Base-by-base conservation (phyloP, 441 rosid genomes). In the Pelargonium exstipulatum region DNA sequence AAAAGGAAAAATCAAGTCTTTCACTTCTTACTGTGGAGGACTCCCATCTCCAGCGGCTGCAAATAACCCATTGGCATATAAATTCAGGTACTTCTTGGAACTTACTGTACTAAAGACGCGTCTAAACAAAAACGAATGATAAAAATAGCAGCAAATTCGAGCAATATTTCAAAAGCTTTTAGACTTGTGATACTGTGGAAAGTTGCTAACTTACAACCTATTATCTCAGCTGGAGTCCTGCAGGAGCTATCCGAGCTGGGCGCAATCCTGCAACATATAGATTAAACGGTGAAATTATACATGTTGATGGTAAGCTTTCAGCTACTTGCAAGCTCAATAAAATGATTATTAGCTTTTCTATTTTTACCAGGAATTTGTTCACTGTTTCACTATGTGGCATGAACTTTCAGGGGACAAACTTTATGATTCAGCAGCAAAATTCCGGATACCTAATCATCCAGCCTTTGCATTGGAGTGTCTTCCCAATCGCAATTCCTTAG, bases 41-140 rank as follows among this genome's bases (percentile, higher is more conserved):
- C 90, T 94, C 65, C 96, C 98, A 62, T 90, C 98, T n/a, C 95
- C 98, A 8, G 91, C 95, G 24, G 96, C 97, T 40, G 97, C 97
- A 69, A 87, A 94, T 71, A 94, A 90, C 71, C 97, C 98, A 49
- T 81, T 94, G 66, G 97, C 96, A 37, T 94, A 84, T 72, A 94
- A 94, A 66, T 94, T 94, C 85, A 94, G 97, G 98, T 94, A 74
- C 63, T 72, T 76, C 58, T 46, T 32, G 24, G 18, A 46, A 45
- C 57, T 57, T 37, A 37, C 5, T 37, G 42, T 37, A 37, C 42
- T 6, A 37, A 7, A 37, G 42, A 37, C 42, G 9, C 42, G 6
- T 7, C 42, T 37, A 5, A 37, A 37, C 9, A 37, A 37, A 37
- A 37, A 37, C 42, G 42, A 37, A 37, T 6, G 0, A 7, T 37